Percentiles rank a stretch among this genome's conserved stretches.
Evolutionary conservation across 2,329 filamentous ascomycete genomes (phyloP).

Genomic region (Colletotrichum filicis): DNA sequence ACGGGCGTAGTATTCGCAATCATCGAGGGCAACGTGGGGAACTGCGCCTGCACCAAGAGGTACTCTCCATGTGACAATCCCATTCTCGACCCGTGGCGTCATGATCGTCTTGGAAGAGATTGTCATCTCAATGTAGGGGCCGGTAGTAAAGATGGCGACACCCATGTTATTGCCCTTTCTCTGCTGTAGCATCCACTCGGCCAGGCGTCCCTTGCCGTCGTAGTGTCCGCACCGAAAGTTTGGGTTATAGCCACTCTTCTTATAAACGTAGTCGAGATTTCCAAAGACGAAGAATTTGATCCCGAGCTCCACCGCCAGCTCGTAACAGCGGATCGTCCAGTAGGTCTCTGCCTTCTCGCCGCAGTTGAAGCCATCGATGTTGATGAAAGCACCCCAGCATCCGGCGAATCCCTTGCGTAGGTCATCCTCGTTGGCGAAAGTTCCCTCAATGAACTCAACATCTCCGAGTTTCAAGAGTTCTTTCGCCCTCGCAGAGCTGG

Average conservation of each 20-base stretch:
- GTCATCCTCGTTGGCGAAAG: slow-evolving; percentile 55
- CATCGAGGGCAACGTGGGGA: slow-evolving; percentile 55
- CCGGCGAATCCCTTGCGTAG: slow-evolving; percentile 56
- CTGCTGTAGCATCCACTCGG: slow-evolving; percentile 56
- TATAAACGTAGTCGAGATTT: slow-evolving; percentile 60
- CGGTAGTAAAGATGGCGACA: slow-evolving; percentile 50
- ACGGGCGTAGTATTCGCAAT: slow-evolving; percentile 57
- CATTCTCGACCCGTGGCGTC: slow-evolving; percentile 51
- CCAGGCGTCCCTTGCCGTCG: slow-evolving; percentile 57
- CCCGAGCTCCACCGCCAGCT: slow-evolving; percentile 54
- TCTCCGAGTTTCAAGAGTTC: slow-evolving; percentile 51
- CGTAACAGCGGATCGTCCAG: slow-evolving; percentile 56
- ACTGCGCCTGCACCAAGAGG: slow-evolving; percentile 54
- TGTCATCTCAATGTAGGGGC: slow-evolving; percentile 59
- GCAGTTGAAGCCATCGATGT: slow-evolving; percentile 64
- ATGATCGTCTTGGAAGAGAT: slow-evolving; percentile 50
- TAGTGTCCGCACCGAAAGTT: slow-evolving; percentile 60
- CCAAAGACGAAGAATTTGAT: slow-evolving; percentile 58
- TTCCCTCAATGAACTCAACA: slow-evolving; percentile 59
- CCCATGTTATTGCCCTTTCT: slow-evolving; percentile 41
- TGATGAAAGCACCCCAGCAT: slow-evolving; percentile 62
- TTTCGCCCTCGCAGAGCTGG: slow-evolving; percentile 51
- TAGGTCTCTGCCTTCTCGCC: slow-evolving; percentile 64
- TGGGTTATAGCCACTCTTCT: slow-evolving; percentile 58
- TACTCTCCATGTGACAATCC: slow-evolving; percentile 52